Evolutionary conservation across 2,329 filamentous ascomycete genomes (phyloP).

Genomic region (Penicillium sp.): DNA sequence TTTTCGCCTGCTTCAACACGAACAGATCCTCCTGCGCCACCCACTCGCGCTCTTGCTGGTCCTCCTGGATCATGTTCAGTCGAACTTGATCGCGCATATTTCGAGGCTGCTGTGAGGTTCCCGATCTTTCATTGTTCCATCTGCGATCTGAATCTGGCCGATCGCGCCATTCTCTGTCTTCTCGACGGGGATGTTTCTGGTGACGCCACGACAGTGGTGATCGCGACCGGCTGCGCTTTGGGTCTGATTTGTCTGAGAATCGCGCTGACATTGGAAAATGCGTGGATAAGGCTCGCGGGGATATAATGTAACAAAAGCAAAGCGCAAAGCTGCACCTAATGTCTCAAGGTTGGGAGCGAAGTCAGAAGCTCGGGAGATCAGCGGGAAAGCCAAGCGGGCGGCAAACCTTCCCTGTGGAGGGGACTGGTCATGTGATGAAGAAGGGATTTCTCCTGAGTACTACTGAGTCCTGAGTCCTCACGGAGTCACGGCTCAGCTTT

Average conservation of each 20-base stretch:
- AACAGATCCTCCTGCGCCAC: conserved; percentile 95
- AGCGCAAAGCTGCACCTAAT: neutral
- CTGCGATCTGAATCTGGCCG: conserved; percentile 23
- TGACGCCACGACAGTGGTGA: conserved; percentile 42
- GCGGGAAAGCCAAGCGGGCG: conserved; percentile 25
- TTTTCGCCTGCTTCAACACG: conserved; percentile 93
- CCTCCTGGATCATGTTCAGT: conserved; percentile 60
- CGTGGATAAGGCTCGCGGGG: neutral
- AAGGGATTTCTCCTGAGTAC: too few species aligned
- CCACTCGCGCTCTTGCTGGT: conserved; percentile 75
- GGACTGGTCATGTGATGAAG: too few species aligned
- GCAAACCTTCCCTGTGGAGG: conserved; percentile 24
- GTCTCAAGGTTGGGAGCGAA: conserved; percentile 10
- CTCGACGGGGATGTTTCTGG: conserved; percentile 37
- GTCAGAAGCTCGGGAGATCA: conserved; percentile 20
- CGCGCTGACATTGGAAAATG: conserved; percentile 31
- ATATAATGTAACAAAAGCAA: neutral
- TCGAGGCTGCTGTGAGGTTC: conserved; percentile 26
- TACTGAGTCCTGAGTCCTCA: too few species aligned
- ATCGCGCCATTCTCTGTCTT: conserved; percentile 29
- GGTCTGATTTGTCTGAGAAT: conserved; percentile 32
- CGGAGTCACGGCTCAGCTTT: too few species aligned
- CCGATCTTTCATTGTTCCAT: conserved; percentile 24
- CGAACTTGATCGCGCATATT: conserved; percentile 46
- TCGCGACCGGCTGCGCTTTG: conserved; percentile 42